These are phyloP conservation scores for Solanum habrochaites DNA, from an alignment of 257 asterid genomes.

Conservation along the genomic window DNA sequence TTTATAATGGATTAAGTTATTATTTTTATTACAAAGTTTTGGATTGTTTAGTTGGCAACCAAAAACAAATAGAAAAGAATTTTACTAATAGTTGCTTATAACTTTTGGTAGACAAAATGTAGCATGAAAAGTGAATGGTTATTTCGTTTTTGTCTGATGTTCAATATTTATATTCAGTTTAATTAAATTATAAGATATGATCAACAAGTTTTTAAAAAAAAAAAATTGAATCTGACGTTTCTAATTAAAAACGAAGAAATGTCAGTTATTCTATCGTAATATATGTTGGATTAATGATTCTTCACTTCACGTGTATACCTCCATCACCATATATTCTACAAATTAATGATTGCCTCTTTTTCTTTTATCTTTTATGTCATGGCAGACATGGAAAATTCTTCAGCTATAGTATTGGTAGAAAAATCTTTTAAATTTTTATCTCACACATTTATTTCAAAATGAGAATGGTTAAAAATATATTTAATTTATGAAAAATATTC, in stretches of 20 bases:
- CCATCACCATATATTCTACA: background rate
- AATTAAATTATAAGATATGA: accelerated
- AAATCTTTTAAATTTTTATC: background rate
- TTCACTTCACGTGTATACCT: background rate
- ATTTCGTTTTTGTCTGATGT: background rate
- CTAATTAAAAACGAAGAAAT: accelerated
- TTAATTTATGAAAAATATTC: background rate
- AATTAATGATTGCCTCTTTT: background rate
- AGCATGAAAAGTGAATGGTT: background rate
- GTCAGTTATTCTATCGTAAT: accelerated
- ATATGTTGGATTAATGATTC: background rate
- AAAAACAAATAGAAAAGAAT: background rate
- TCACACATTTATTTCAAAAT: background rate
- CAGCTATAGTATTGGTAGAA: background rate
- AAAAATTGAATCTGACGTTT: accelerated
- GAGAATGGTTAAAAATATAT: background rate
- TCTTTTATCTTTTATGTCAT: background rate
- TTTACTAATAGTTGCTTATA: background rate
- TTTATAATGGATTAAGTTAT: background rate
- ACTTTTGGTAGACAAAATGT: background rate
- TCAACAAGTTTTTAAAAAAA: accelerated
- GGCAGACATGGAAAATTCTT: background rate
- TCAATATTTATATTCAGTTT: background rate
- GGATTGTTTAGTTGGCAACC: background rate
- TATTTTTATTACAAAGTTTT: background rate